Conservation (phyloP, 148 eudicot genomes). For the Hydrangea macrophylla region DNA sequence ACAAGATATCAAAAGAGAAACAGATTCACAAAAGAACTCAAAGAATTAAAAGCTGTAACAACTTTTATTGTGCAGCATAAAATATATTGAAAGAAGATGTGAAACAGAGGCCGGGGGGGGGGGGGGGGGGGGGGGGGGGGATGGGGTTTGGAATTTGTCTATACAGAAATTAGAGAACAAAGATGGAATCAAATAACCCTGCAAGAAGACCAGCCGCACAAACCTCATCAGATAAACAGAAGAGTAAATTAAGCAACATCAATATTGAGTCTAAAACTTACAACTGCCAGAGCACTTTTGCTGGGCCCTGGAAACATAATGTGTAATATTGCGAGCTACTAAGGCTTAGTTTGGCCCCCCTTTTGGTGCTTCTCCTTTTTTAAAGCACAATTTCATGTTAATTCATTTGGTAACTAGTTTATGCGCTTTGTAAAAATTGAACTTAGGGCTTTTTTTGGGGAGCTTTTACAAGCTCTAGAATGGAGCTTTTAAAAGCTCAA, state of each 20-base stretch:
- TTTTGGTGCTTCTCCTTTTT: too few relatives aligned
- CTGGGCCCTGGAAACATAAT: background rate
- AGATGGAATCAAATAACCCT: conserved; percentile 3
- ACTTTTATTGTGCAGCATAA: background rate
- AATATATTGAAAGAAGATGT: background rate
- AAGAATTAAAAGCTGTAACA: background rate
- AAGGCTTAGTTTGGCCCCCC: too few relatives aligned
- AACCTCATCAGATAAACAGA: background rate
- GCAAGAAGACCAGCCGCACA: conserved; percentile 1
- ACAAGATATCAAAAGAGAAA: background rate
- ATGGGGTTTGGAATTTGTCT: background rate
- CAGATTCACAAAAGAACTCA: background rate
- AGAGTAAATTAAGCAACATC: conserved; percentile 1
- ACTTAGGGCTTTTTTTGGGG: too few relatives aligned
- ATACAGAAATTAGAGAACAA: background rate
- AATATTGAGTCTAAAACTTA: background rate
- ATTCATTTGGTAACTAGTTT: too few relatives aligned
- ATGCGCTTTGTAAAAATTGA: too few relatives aligned
- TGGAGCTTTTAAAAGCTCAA: too few relatives aligned
- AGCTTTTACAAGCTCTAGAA: too few relatives aligned
- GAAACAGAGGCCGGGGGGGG: background rate
- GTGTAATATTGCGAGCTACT: conserved; percentile 9
- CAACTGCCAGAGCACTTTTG: background rate
- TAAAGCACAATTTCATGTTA: too few relatives aligned
- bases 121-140: background rate